Base-by-base conservation (phyloP, 2,329 filamentous ascomycete genomes). In the Tolypocladium tropicale region DNA sequence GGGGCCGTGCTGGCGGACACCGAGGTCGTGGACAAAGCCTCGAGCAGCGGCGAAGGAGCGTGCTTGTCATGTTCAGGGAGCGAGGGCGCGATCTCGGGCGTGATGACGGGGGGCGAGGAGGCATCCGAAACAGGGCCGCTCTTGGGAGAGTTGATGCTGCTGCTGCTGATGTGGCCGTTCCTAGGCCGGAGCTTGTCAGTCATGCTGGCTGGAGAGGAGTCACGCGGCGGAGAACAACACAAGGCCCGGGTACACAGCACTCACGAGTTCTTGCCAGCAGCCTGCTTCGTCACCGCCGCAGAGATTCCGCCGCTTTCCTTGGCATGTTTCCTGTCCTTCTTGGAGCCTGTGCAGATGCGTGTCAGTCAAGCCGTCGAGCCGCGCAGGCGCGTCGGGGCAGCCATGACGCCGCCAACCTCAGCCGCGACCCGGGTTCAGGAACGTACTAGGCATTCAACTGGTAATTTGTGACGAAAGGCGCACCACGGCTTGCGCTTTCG, bases 251-350 rank as follows among this genome's bases (percentile, higher is more conserved):
- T 28, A 33, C 54, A 59, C 54, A 50, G 41, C 54, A 75, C 78
- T 63, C 73, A 80, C 78, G 72, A 70, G 70, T 79, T 77, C 69
- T 77, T 79, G 65, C 73, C 74, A 65, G 75, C 71, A 63, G 73
- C 73, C 63, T 81, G 76, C 65, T 76, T 78, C 60, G 75, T 79
- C 72, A 80, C 74, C 69, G 77, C 77, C 52, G 78, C 77, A 62
- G 76, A 73, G 64, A 80, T 78, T 63, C 76, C 75, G 64, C 77
- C 75, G 65, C 70, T 71, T 64, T 80, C 77, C 76, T 74, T 80
- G 67, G 74, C 77, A 78, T 80, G 71, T 71, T 79, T 81, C 68
- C 72, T 77, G 64, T 77, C 72, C 68, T 79, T 80, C 73, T 79
- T 79, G 57, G 71, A 70, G 66, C 67, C 72, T 76, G 57, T 57